phyloP scores from a whole-genome alignment of 805 yeast species.

The Komagataella populi region DNA sequence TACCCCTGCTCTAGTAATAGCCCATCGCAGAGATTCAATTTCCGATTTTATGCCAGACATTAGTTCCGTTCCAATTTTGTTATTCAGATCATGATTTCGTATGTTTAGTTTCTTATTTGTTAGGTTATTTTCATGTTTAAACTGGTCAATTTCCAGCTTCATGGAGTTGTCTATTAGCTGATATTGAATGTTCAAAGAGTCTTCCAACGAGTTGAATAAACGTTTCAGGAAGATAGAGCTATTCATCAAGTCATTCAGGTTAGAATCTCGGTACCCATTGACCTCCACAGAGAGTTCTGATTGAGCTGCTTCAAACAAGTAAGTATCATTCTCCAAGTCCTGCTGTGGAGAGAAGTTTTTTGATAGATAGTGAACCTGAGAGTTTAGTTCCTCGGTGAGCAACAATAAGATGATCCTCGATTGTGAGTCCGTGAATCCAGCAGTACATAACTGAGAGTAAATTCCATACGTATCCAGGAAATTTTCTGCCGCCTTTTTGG shows the following conservation, averaged over 20 bases:
- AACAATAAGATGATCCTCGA: conserved; percentile 43
- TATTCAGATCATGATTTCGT: conserved; percentile 69
- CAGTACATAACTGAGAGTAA: conserved; percentile 31
- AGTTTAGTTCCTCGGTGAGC: conserved; percentile 19
- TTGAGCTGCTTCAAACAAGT: conserved; percentile 84
- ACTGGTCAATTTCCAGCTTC: conserved; percentile 75
- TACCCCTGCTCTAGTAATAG: conserved; percentile 78
- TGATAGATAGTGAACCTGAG: conserved; percentile 30
- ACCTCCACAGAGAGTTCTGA: conserved; percentile 76
- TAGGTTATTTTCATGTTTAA: conserved; percentile 71
- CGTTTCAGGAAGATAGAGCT: conserved; percentile 60
- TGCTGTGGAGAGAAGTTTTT: conserved; percentile 35
- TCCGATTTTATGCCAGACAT: conserved; percentile 74
- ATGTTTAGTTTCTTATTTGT: conserved; percentile 56
- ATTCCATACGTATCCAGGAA: conserved; percentile 54
- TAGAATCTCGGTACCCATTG: conserved; percentile 54
- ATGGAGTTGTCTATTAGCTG: conserved; percentile 56
- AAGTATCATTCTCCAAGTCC: conserved; percentile 79
- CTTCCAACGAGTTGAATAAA: conserved; percentile 58
- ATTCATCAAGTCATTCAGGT: conserved; percentile 52
- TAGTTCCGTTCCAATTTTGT: conserved; percentile 71
- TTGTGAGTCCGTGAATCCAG: conserved; percentile 52
- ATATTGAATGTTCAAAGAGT: conserved; percentile 57
- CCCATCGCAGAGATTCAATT: conserved; percentile 87
- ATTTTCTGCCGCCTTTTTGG: conserved; percentile 11